phyloP scores from a whole-genome alignment of 2,329 filamentous ascomycete genomes.

The Colletotrichum sp. region DNA sequence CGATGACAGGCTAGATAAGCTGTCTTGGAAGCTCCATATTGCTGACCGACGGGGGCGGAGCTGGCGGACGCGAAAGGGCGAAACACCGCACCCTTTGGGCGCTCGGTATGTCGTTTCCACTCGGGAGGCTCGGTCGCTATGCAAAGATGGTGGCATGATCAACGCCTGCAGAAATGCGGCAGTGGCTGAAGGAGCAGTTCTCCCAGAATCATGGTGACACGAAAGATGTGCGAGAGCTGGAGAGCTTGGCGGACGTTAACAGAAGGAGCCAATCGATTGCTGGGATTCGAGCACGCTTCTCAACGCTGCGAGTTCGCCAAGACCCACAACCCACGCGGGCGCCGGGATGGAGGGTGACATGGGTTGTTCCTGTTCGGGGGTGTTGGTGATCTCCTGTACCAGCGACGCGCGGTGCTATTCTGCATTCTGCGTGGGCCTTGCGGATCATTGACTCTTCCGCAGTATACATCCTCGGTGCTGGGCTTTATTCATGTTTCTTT shows the following conservation, averaged over 20 bases:
- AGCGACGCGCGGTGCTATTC: too few relatives aligned
- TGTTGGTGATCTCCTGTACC: not conserved
- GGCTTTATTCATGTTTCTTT: too few relatives aligned
- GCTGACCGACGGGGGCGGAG: not conserved
- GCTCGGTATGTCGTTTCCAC: not conserved
- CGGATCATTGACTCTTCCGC: too few relatives aligned
- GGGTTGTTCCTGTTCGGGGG: not conserved
- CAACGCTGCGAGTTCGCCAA: not conserved
- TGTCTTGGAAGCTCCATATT: not conserved
- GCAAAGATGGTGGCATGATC: not conserved
- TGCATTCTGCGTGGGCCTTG: too few relatives aligned
- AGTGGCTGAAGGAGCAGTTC: not conserved
- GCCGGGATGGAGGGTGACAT: slow-evolving; percentile 27
- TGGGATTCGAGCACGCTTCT: slow-evolving; percentile 6
- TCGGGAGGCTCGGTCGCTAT: not conserved
- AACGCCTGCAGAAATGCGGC: not conserved
- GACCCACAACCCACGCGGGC: not conserved
- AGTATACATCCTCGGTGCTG: too few relatives aligned
- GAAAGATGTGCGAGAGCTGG: not conserved
- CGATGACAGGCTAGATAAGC: not conserved
- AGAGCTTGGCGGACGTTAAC: not conserved
- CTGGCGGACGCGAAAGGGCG: not conserved
- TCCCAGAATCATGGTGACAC: not conserved
- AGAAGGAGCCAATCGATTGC: not conserved
- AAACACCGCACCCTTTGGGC: not conserved